phyloP scores from a whole-genome alignment of 257 asterid genomes.

The Nyctanthes arbortristis region DNA sequence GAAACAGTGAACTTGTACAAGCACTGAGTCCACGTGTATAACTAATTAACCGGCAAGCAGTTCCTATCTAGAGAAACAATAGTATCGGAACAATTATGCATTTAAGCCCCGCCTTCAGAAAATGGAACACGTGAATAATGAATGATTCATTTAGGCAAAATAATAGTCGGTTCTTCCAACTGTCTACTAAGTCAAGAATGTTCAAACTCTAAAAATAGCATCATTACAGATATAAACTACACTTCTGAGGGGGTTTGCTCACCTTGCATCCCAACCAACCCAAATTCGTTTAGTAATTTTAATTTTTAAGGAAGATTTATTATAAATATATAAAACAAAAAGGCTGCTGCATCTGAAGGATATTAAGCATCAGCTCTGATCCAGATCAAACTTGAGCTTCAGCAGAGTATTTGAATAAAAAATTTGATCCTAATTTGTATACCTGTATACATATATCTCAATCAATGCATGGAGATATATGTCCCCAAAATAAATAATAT shows the following conservation, averaged over 20 bases:
- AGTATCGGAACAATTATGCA: constrained; percentile 16
- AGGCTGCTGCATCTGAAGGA: constrained; percentile 10
- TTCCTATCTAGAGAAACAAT: constrained; percentile 1
- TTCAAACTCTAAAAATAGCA: too few species aligned
- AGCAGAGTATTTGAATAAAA: constrained; percentile 1
- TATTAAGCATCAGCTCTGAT: not conserved
- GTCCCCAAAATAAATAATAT: constrained; percentile 9
- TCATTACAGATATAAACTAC: constrained; percentile 15
- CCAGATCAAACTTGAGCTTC: not conserved
- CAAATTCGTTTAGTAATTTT: constrained; percentile 2
- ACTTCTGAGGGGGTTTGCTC: not conserved
- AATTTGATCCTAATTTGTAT: constrained; percentile 1
- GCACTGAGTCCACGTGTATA: constrained; percentile 1
- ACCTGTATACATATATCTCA: constrained; percentile 7
- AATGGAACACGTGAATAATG: constrained; percentile 4
- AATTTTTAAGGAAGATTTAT: constrained; percentile 7
- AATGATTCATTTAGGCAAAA: too few species aligned
- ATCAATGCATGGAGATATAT: constrained; percentile 19
- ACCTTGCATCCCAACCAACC: not conserved
- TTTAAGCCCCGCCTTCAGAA: constrained; percentile 1
- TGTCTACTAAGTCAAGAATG: too few species aligned
- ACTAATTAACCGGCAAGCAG: constrained; percentile 22
- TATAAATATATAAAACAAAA: constrained; percentile 10
- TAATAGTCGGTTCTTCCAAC: too few species aligned
- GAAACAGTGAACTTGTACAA: constrained; percentile 13